Base-by-base conservation (phyloP, 2,329 filamentous ascomycete genomes). In the Hymenotorrendiella dingleyae region DNA sequence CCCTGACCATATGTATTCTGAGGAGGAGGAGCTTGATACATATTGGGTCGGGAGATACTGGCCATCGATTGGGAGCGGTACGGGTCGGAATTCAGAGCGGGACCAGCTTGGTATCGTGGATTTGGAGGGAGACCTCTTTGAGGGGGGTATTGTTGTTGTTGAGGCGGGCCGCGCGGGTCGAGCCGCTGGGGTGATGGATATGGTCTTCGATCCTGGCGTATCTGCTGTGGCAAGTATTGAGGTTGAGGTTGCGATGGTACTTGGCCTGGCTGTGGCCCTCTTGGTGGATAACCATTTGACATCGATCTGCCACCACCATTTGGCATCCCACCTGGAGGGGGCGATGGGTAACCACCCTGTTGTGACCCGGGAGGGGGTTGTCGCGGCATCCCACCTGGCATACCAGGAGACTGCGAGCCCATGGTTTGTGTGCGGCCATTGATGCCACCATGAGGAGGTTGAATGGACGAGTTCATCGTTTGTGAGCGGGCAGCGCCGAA, bases 61-160 rank as follows among this genome's bases (percentile, higher is more conserved):
- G 88, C 91, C 60, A 98, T 80, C 24, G 91, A 97, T 57, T 95
- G 88, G n/a, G 93, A 94, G 46, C 93, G 80, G 67, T 89, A 94
- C 5, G 83, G 73, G 64, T 97, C 91, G 26, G 79, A 82, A 61
- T 93, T 93, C 66, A 94, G 66, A 33, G 88, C 86, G 22, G 8
- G 80, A 73, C 16, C 76, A 40, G 45, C 46, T 32, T 79, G 76
- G 57, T 85, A 79, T 52, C 76, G 78, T 40, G 79, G 73, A 55
- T 83, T 63, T 12, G 64, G 71, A n/a, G 20, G 44, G 14, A 30
- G 43, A 14, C 20, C 29, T 35, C 69, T 66, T 21, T 72, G 69
- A 51, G 58, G 50, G 51, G 61, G 66, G 60, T 68, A 70, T 45
- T 69, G 66, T 48, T 70, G 67, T 29, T 69, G 67, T 24, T 53